Evolutionary conservation across 306 rosid species (phyloP).

Genomic region (Heteromeles arbutifolia): DNA sequence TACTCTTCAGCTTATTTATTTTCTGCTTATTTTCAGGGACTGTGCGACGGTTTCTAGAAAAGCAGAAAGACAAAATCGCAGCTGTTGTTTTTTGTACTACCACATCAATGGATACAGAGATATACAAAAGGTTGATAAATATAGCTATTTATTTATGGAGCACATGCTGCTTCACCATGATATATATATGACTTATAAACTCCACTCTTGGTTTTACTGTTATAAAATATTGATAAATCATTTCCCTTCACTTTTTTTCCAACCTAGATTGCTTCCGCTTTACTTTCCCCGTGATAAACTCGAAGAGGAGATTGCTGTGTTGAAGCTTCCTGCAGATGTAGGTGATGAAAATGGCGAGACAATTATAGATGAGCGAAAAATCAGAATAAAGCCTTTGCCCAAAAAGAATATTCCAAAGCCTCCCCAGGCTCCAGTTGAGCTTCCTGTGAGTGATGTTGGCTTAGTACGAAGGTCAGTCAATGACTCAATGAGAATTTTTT

Average conservation of each 20-base stretch:
- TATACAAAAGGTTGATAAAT: conserved; percentile 71
- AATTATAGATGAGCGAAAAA: conserved; percentile 85
- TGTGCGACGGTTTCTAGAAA: conserved; percentile 87
- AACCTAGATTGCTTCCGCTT: conserved; percentile 82
- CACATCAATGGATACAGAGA: conserved; percentile 76
- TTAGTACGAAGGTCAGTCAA: conserved; percentile 58
- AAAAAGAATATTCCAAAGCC: conserved; percentile 48
- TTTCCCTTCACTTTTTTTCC: conserved; percentile 10
- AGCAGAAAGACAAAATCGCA: conserved; percentile 73
- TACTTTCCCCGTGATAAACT: conserved; percentile 96
- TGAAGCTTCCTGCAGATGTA: conserved; percentile 93
- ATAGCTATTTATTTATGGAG: neutral
- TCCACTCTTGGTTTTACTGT: neutral
- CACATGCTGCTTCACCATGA: neutral
- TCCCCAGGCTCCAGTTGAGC: conserved; percentile 48
- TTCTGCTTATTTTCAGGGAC: conserved; percentile 58
- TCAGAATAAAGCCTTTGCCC: conserved; percentile 92
- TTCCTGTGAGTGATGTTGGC: conserved; percentile 74
- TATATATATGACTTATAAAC: neutral
- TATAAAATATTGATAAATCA: neutral
- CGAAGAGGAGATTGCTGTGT: conserved; percentile 84
- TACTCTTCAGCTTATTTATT: neutral
- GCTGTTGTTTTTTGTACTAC: conserved; percentile 93
- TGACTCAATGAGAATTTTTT: neutral
- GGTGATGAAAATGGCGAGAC: conserved; percentile 99